Base-by-base conservation (phyloP, 2,329 filamentous ascomycete species). In the Sarocladiaceae sp. region DNA sequence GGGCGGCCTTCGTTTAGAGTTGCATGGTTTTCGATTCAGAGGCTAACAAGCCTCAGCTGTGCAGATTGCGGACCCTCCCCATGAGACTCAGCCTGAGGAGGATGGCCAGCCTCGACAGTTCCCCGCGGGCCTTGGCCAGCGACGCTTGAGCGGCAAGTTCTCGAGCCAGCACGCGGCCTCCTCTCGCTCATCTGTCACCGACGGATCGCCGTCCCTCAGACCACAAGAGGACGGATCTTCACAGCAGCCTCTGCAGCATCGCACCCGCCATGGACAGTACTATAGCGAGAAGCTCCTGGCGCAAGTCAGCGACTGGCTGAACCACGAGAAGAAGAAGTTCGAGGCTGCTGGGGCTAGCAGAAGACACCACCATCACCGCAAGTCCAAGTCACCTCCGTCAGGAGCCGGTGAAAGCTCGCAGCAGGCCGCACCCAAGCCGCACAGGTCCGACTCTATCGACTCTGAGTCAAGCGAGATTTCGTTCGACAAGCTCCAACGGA, bases 281-380 rank as follows among this genome's bases (percentile, higher is more conserved):
- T 62, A 69, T 41, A 70, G 70, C 43, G 70, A 81, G 52, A 76
- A 72, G 50, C 63, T 94, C 6, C 65, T 93, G 21, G 73, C 81
- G 16, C 87, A 94, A 58, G 81, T 96, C 12, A 74, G 78, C 20
- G 80, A 87, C 51, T 97, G 91, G 91, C 68, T 96, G 31, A 80
- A 90, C 53, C 78, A 83, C 41, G 89, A 96, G 64, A 85, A 83
- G 57, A 66, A 72, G 24, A 80, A 80, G 53, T 73, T 75, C 31
- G 40, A 5, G 26, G 40, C 40, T 10, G 39, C 39, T 15, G 64
- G 71, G 9, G 72, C 73, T 42, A 79, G 73, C 57, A 73, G 58
- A 53, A 70, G 55, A 48, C 55, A 53, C 43, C 47, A 69, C 61
- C 58, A 56, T 29, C 67, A 62, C 48, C 69, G 64, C 53, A 72